These are phyloP conservation scores for Diaporthe longicolla DNA, from an alignment of 2,329 filamentous ascomycete genomes.

Conservation along the genomic window DNA sequence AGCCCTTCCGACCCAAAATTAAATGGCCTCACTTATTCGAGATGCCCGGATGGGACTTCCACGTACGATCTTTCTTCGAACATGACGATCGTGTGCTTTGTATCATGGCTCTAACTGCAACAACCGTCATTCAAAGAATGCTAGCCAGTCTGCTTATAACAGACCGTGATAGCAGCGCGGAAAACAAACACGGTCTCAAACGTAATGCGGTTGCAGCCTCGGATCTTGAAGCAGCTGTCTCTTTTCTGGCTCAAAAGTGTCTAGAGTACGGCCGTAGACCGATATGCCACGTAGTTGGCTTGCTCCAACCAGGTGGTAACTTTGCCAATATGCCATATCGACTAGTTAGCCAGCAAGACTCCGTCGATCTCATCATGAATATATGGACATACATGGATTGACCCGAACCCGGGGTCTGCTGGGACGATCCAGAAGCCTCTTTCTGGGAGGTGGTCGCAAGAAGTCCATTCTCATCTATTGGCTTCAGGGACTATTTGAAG, in stretches of 20 bases:
- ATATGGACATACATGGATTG: not conserved
- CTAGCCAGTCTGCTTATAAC: not conserved
- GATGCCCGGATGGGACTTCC: not conserved
- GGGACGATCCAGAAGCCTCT: too few relatives aligned
- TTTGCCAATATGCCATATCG: not conserved
- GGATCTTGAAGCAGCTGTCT: not conserved
- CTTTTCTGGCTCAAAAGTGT: not conserved
- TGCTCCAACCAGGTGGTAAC: not conserved
- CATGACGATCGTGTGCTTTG: not conserved
- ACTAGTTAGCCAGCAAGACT: not conserved
- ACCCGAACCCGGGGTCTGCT: too few relatives aligned
- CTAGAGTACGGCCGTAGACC: not conserved
- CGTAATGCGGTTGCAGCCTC: rapidly evolving
- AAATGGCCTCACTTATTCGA: not conserved
- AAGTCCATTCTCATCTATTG: not conserved
- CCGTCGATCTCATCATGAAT: not conserved
- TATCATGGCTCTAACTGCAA: not conserved
- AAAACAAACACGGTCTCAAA: not conserved
- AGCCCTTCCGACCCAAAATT: too few relatives aligned
- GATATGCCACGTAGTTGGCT: not conserved
- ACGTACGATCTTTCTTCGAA: too few relatives aligned
- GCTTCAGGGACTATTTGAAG: not conserved
- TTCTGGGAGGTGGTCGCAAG: not conserved
- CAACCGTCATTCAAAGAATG: not conserved
- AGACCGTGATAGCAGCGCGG: not conserved